Conservation (phyloP, 192 early-diverging fungal genomes). For the Spizellomyces sp. region DNA sequence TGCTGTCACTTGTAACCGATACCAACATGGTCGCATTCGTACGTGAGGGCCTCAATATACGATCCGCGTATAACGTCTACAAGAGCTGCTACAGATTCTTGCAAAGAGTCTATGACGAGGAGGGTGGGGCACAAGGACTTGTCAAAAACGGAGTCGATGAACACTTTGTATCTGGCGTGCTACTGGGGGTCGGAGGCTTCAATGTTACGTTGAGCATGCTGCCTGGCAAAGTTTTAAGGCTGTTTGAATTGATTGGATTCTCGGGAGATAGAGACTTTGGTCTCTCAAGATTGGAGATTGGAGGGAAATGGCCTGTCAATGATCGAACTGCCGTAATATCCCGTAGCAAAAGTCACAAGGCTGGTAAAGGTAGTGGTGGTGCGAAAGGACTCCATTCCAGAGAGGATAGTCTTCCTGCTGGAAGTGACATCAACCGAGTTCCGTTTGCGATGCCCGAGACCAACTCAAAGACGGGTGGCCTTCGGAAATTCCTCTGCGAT, state of each 20-base stretch:
- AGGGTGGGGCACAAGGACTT: constrained; percentile 38
- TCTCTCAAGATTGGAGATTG: constrained; percentile 69
- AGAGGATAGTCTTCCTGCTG: constrained; percentile 4
- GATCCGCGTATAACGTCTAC: constrained; percentile 68
- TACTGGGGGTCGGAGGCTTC: constrained; percentile 76
- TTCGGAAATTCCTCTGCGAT: constrained; percentile 80
- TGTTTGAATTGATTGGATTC: constrained; percentile 87
- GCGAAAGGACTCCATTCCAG: constrained; percentile 13
- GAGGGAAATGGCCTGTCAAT: constrained; percentile 48
- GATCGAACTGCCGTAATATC: no score
- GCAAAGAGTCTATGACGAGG: constrained; percentile 38
- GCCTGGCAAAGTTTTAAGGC: constrained; percentile 67
- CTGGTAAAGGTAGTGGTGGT: not conserved
- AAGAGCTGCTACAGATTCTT: constrained; percentile 41
- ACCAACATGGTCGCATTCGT: constrained; percentile 75
- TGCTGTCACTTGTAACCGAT: constrained; percentile 74
- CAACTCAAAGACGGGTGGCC: constrained; percentile 43
- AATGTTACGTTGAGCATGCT: constrained; percentile 78
- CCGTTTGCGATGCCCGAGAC: constrained; percentile 35
- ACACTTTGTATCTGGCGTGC: constrained; percentile 80
- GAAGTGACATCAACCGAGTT: constrained; percentile 14
- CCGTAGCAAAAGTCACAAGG: not conserved
- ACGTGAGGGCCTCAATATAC: constrained; percentile 77
- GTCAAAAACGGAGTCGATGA: constrained; percentile 68
- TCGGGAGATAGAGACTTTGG: constrained; percentile 74